phyloP scores from a whole-genome alignment of 2,329 filamentous ascomycete species.

The Chalaropsis ovoidea region DNA sequence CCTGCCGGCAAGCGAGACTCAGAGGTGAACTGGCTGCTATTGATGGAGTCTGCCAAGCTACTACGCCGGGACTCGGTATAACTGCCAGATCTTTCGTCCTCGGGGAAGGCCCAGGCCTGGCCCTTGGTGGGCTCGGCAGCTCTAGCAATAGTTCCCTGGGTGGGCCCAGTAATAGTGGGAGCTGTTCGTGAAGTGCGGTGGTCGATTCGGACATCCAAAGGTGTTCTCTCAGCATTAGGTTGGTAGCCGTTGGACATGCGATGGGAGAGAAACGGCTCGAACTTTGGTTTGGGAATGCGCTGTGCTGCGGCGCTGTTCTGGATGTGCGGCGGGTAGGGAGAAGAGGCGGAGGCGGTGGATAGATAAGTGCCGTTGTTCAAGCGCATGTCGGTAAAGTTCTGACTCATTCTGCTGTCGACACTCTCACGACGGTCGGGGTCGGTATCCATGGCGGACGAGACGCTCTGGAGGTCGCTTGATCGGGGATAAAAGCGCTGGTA shows the following conservation, averaged over 20 bases:
- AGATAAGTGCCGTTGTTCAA: constrained; percentile 40
- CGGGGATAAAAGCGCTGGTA: constrained; percentile 38
- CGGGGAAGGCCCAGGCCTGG: constrained; percentile 75
- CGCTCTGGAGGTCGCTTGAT: constrained; percentile 17
- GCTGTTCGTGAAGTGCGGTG: constrained; percentile 53
- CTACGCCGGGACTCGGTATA: constrained; percentile 54
- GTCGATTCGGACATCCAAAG: constrained; percentile 35
- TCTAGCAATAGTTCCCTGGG: constrained; percentile 51
- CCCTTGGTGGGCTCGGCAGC: constrained; percentile 73
- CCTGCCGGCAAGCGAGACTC: constrained; percentile 63
- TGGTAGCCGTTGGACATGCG: constrained; percentile 57
- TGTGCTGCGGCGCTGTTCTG: constrained; percentile 66
- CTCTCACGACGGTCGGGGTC: constrained; percentile 53
- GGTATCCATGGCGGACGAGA: constrained; percentile 30
- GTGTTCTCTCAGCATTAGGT: constrained; percentile 48
- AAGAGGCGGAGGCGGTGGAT: constrained; percentile 33
- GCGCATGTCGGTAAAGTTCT: constrained; percentile 58
- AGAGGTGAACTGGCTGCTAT: constrained; percentile 67
- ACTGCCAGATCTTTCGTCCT: constrained; percentile 46
- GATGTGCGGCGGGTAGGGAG: constrained; percentile 67
- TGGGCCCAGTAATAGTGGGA: constrained; percentile 65
- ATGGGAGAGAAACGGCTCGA: constrained; percentile 46
- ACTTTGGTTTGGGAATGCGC: constrained; percentile 45
- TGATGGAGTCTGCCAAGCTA: constrained; percentile 66
- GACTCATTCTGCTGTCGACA: constrained; percentile 68